Base-by-base conservation (phyloP, 2,329 filamentous ascomycete genomes). In the Acephala macrosclerotiorum region DNA sequence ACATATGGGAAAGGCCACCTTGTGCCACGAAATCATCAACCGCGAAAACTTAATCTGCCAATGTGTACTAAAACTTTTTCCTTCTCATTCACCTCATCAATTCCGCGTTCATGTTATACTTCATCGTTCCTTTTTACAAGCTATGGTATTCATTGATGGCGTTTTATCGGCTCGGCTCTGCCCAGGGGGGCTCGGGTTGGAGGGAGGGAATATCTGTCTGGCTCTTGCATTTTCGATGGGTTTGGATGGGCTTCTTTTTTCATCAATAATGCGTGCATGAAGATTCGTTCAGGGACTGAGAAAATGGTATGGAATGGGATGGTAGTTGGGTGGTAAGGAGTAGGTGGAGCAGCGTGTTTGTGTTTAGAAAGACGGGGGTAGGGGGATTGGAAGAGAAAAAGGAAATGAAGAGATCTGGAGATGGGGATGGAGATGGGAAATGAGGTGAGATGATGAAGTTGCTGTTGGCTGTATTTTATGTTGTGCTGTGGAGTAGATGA, bases 381-480 rank as follows among this genome's bases (percentile, higher is more conserved):
- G 42, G 45, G n/a, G 20, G n/a, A 20, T 5, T 22, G 1, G n/a
- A 49, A 12, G 45, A 49, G 45, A 20, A 49, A 49, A 53, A 53
- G 25, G 25, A n/a, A 6, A 33, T 53, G 49, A 11, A 29, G 25
- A 49, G 38, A 42, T 42, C 3, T 42, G 4, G 38, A 42, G 38
- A n/a, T 22, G 20, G 49, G 25, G 8, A 25, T 26, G 20, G 47
- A 25, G 5, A 14, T 18, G 14, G 25, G 25, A 29, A 25, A n/a
- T 18, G 14, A 49, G n/a, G 42, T 7, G 42, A 22, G 20, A 47
- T 4, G 42, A 14, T n/a, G 18, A 22, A 25, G 26, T 53, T 53
- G 49, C 49, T n/a, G 20, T 25, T n/a, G 14, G 49, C 49, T 53
- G 49, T 53, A 53, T 53, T 53, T 33, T 53, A 53, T 53, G 49